Conservation (phyloP, 768 basidiomycete genomes). For the Leccinum subtestaceum region DNA sequence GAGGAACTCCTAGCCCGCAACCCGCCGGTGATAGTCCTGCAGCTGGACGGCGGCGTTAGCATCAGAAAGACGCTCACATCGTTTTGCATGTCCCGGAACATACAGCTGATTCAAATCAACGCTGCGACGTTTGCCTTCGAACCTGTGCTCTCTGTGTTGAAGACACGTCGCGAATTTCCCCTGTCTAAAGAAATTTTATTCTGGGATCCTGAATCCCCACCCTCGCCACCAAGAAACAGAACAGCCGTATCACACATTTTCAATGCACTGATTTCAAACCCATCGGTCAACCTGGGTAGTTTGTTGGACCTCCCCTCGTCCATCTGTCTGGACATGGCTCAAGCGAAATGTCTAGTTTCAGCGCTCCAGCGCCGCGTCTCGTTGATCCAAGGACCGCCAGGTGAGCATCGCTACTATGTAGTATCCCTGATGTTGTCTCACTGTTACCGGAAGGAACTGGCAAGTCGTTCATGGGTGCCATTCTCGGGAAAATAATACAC, state of each 20-base stretch:
- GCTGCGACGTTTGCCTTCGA: constrained; percentile 60
- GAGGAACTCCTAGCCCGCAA: constrained; percentile 47
- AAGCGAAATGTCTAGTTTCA: constrained; percentile 43
- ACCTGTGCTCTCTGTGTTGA: constrained; percentile 55
- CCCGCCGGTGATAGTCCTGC: constrained; percentile 51
- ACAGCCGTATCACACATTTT: constrained; percentile 21
- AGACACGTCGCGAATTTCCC: constrained; percentile 37
- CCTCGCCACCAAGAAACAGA: not conserved
- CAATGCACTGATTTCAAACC: constrained; percentile 27
- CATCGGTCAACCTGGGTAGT: constrained; percentile 36
- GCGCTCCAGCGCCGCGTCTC: constrained; percentile 55
- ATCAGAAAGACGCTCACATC: constrained; percentile 37
- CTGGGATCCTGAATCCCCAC: constrained; percentile 39
- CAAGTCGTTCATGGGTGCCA: constrained; percentile 67
- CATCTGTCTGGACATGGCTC: constrained; percentile 51
- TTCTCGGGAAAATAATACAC: constrained; percentile 59
- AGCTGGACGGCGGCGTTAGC: constrained; percentile 44
- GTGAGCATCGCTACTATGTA: constrained; percentile 30
- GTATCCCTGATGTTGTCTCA: not conserved
- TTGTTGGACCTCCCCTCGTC: constrained; percentile 35
- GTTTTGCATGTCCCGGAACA: constrained; percentile 31
- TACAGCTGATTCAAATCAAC: constrained; percentile 55
- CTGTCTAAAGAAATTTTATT: constrained; percentile 50
- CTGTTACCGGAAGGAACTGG: constrained; percentile 51
- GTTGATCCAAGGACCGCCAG: constrained; percentile 70